These are phyloP conservation scores for Aspergillus cavernicola DNA, from an alignment of 495 filamentous ascomycete genomes.

Conservation along the genomic window DNA sequence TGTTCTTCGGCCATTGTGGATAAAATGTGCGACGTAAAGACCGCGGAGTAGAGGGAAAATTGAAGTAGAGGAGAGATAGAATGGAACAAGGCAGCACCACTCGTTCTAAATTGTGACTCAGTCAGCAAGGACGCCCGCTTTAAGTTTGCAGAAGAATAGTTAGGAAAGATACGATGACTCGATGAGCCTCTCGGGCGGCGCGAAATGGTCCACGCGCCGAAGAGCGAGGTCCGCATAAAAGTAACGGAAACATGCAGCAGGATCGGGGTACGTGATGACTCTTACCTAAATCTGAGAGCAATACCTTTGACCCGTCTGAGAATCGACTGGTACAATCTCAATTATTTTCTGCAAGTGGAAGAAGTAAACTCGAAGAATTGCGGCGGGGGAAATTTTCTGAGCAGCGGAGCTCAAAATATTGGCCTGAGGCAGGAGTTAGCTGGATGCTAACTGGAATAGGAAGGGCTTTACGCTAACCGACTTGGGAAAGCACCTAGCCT, in stretches of 20 bases:
- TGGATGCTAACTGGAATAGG: conserved; percentile 6
- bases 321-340: background rate
- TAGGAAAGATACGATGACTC: background rate
- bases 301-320: background rate
- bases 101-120: background rate
- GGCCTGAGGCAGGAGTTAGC: conserved; percentile 28
- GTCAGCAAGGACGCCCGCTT: background rate
- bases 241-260: background rate
- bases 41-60: background rate
- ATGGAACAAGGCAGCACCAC: background rate
- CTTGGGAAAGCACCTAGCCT: background rate
- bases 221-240: conserved; percentile 1
- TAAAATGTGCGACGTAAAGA: background rate
- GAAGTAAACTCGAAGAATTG: conserved; percentile 13
- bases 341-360: conserved; percentile 3
- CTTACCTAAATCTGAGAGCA: conserved; percentile 6
- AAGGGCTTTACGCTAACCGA: background rate
- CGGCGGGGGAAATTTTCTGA: conserved; percentile 35
- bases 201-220: conserved; percentile 8
- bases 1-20: conserved; percentile 40
- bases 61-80: background rate
- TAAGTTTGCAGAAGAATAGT: background rate
- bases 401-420: conserved; percentile 24
- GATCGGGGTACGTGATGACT: background rate
- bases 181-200: background rate